These are phyloP conservation scores for Aphanomyces cochlioides DNA, from an alignment of 352 stramenopile genomes.

Conservation along the genomic window DNA sequence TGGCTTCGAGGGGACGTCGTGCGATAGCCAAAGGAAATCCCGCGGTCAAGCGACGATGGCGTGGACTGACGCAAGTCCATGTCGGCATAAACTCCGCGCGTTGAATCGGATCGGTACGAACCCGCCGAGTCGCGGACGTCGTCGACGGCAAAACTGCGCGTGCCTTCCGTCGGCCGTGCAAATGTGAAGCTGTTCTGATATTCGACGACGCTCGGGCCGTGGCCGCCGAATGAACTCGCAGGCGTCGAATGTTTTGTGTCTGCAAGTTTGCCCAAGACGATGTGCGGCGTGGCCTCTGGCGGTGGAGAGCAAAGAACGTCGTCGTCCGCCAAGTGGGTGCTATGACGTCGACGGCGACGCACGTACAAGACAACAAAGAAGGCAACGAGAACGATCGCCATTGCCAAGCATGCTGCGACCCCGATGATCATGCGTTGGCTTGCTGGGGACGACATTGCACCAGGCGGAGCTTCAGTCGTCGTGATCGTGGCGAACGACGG, in stretches of 20 bases:
- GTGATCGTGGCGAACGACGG: not conserved
- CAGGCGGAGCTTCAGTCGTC: too few relatives aligned
- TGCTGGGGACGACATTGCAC: not conserved
- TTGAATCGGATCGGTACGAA: conserved; percentile 1
- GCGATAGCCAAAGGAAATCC: not conserved
- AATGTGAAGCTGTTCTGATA: conserved; percentile 10
- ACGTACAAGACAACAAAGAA: conserved; percentile 16
- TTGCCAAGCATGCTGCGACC: not conserved
- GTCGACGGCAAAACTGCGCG: conserved; percentile 6
- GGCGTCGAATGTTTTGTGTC: too few relatives aligned
- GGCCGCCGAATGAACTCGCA: not conserved
- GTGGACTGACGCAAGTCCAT: not conserved
- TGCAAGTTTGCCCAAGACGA: too few relatives aligned
- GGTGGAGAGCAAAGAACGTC: not conserved
- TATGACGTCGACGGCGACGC: conserved; percentile 4
- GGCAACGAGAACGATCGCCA: conserved; percentile 13
- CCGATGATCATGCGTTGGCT: not conserved
- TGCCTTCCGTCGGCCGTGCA: not conserved
- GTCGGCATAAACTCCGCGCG: not conserved
- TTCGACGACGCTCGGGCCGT: not conserved
- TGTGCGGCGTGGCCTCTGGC: too few relatives aligned
- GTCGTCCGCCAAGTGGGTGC: not conserved
- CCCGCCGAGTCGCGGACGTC: not conserved
- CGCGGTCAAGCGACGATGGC: not conserved
- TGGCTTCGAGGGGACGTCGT: conserved; percentile 2